Evolutionary conservation across 2,329 filamentous ascomycete species (phyloP).

Genomic region (Daldinia sp.): DNA sequence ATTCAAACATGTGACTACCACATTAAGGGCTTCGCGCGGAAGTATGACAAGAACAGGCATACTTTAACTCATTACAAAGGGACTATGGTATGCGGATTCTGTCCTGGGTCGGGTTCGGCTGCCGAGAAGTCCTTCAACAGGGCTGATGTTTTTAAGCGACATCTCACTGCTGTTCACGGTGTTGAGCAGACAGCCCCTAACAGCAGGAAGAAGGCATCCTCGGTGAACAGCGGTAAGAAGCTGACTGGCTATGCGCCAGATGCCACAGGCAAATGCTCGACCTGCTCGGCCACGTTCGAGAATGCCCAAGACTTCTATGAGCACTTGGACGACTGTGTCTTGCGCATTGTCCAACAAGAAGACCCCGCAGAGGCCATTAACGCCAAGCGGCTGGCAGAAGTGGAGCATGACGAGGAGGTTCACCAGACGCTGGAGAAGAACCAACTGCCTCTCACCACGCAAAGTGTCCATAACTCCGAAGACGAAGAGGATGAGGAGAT

Average conservation of each 20-base stretch:
- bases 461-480: conserved; percentile 51
- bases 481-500: conserved; percentile 70
- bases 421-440: conserved; percentile 74
- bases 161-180: conserved; percentile 90
- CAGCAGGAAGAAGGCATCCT: conserved; percentile 73
- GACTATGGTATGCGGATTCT: conserved; percentile 98
- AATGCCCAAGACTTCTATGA: conserved; percentile 99
- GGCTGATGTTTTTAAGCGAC: conserved; percentile 96
- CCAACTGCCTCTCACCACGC: conserved; percentile 63
- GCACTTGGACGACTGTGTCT: conserved; percentile 85
- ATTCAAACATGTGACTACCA: conserved; percentile 95
- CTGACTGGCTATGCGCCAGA: conserved; percentile 78
- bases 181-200: conserved; percentile 96
- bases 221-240: conserved; percentile 68
- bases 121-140: conserved; percentile 97
- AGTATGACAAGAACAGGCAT: conserved; percentile 98
- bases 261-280: conserved; percentile 93
- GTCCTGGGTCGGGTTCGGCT: conserved; percentile 85
- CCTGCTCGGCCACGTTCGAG: conserved; percentile 88
- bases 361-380: conserved; percentile 78
- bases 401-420: conserved; percentile 73
- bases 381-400: conserved; percentile 73
- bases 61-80: conserved; percentile 97
- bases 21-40: conserved; percentile 91
- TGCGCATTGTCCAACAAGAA: conserved; percentile 78